These are phyloP conservation scores for Lodderomyces pseudojiufengensis DNA, from an alignment of 1,139 yeast species.

Conservation along the genomic window DNA sequence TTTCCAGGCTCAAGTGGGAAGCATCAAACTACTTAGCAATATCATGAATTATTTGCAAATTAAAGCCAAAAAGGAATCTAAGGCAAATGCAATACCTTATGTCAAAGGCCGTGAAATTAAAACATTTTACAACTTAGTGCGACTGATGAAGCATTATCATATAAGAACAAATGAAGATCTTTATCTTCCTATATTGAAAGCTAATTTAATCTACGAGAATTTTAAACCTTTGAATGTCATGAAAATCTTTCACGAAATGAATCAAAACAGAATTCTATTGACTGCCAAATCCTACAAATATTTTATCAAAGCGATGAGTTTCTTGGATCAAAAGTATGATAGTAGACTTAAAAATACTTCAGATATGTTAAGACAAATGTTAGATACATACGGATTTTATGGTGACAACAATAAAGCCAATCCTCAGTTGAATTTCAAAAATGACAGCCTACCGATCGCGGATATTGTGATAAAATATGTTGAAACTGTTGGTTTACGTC, in stretches of 20 bases:
- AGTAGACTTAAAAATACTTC: constrained; percentile 4
- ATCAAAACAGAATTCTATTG: neutral
- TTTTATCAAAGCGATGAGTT: constrained; percentile 1
- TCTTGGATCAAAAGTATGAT: constrained; percentile 1
- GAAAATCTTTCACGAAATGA: constrained; percentile 5
- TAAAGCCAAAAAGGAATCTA: neutral
- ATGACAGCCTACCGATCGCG: constrained; percentile 4
- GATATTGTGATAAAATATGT: constrained; percentile 7
- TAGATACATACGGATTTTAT: constrained; percentile 6
- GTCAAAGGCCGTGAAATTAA: neutral
- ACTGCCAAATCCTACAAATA: constrained; percentile 8
- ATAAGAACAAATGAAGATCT: constrained; percentile 1
- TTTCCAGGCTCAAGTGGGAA: constrained; percentile 1
- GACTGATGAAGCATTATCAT: neutral
- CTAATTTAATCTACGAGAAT: neutral
- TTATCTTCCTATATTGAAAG: constrained; percentile 3
- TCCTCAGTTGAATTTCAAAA: constrained; percentile 3
- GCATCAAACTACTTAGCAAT: neutral
- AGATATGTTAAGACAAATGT: constrained; percentile 4
- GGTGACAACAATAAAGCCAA: neutral
- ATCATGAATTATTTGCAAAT: constrained; percentile 1
- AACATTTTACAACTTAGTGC: neutral
- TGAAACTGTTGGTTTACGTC: constrained; percentile 3
- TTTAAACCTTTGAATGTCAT: constrained; percentile 1
- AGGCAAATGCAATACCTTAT: neutral